Evolutionary conservation across 2,329 filamentous ascomycete species (phyloP).

Genomic region (Penicillium sp.): DNA sequence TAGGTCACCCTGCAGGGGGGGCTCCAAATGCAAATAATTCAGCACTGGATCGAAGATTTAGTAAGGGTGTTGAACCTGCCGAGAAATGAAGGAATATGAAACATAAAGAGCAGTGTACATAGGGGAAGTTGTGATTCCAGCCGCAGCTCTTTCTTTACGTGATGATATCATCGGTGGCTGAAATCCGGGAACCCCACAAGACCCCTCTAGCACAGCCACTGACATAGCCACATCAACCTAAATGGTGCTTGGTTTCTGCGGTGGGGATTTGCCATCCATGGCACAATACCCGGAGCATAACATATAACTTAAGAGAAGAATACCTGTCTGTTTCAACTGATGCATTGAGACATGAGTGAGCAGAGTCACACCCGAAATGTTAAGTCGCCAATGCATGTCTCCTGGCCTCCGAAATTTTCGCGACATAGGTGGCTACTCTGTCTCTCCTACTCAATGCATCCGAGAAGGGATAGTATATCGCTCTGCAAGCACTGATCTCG

Average conservation of each 20-base stretch:
- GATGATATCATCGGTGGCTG: conserved; percentile 25
- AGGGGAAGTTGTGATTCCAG: neutral
- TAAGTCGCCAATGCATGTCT: neutral
- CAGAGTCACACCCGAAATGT: neutral
- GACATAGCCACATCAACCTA: neutral
- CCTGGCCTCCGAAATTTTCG: neutral
- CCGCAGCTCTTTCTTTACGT: conserved; percentile 1
- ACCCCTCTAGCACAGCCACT: neutral
- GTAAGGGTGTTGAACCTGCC: neutral
- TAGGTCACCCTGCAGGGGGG: conserved; percentile 13
- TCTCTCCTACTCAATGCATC: neutral
- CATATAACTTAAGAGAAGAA: too few species aligned
- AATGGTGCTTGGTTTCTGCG: neutral
- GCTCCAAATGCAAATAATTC: conserved; percentile 4
- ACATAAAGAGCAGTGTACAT: neutral
- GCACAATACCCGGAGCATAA: too few species aligned
- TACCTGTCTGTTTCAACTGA: too few species aligned
- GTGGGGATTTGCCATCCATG: neutral
- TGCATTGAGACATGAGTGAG: too few species aligned
- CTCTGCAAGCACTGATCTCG: neutral
- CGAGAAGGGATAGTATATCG: neutral
- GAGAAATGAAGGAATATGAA: neutral
- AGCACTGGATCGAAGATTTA: neutral
- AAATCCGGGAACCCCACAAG: conserved; percentile 10
- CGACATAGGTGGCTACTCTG: neutral